Percentiles rank a stretch among this genome's conserved stretches.
phyloP scores from a whole-genome alignment of 2,329 filamentous ascomycete genomes.

The Nothomitra cinnamomea region DNA sequence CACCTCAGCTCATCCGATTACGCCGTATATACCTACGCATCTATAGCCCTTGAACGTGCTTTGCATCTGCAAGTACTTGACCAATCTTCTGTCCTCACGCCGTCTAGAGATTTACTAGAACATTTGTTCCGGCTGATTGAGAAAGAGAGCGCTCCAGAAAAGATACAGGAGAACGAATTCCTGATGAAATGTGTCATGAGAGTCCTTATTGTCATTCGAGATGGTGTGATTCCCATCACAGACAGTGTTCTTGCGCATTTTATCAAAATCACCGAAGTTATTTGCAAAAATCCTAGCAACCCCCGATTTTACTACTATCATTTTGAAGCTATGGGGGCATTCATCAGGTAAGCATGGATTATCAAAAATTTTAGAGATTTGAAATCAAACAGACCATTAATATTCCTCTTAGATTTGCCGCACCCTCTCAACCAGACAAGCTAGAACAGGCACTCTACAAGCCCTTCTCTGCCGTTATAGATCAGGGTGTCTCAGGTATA shows the following conservation, averaged over 20 bases:
- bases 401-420: slow-evolving; percentile 37
- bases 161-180: slow-evolving; percentile 97
- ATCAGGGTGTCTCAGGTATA: slow-evolving; percentile 63
- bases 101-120: slow-evolving; percentile 70
- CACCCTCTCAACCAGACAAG: slow-evolving; percentile 47
- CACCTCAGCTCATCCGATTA: slow-evolving; percentile 83
- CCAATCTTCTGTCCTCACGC: slow-evolving; percentile 58
- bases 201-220: slow-evolving; percentile 83
- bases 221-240: slow-evolving; percentile 55
- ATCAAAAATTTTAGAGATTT: neutral
- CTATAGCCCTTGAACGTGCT: slow-evolving; percentile 88
- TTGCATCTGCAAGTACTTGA: slow-evolving; percentile 75
- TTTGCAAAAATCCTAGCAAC: slow-evolving; percentile 90
- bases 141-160: slow-evolving; percentile 66
- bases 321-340: slow-evolving; percentile 82
- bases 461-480: slow-evolving; percentile 65
- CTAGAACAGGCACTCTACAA: slow-evolving; percentile 70
- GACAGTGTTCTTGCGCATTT: slow-evolving; percentile 72
- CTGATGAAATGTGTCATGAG: slow-evolving; percentile 98
- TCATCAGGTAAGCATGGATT: slow-evolving; percentile 44
- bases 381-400: neutral
- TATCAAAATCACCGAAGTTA: slow-evolving; percentile 77
- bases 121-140: slow-evolving; percentile 88
- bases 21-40: slow-evolving; percentile 93
- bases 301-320: slow-evolving; percentile 97